Evolutionary conservation across 2,329 filamentous ascomycete genomes (phyloP).

Genomic region (Diaporthe helianthi): DNA sequence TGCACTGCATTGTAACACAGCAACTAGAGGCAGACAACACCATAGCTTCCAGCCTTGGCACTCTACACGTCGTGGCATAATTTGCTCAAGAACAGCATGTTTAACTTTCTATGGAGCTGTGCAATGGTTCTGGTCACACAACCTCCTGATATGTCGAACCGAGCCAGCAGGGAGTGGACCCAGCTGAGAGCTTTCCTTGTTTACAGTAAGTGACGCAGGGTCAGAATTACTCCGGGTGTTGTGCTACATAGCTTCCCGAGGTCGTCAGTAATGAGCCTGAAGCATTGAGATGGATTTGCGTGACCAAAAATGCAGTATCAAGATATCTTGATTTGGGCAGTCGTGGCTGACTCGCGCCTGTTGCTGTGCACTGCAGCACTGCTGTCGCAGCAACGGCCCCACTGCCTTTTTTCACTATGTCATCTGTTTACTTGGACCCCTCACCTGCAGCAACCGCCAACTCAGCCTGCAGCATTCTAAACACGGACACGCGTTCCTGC

Average conservation of each 20-base stretch:
- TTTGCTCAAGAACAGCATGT: too few relatives aligned
- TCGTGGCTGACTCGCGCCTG: slow-evolving; percentile 5
- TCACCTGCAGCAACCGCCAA: slow-evolving; percentile 25
- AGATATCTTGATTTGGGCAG: not conserved
- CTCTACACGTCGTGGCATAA: not conserved
- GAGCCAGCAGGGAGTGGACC: not conserved
- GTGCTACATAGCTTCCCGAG: too few relatives aligned
- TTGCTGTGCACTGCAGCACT: not conserved
- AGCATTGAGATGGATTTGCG: not conserved
- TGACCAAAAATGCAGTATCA: not conserved
- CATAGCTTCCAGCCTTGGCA: not conserved
- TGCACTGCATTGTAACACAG: not conserved
- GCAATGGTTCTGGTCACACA: too few relatives aligned
- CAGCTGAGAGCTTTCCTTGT: too few relatives aligned
- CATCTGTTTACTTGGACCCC: slow-evolving; percentile 31
- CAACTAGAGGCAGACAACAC: not conserved
- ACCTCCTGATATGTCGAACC: not conserved
- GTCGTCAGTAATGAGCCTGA: too few relatives aligned
- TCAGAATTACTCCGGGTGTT: too few relatives aligned
- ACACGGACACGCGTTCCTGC: slow-evolving; percentile 23
- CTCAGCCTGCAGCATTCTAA: slow-evolving; percentile 27
- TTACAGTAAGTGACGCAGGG: not conserved
- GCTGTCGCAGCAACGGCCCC: slow-evolving; percentile 22
- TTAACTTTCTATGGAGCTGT: not conserved
- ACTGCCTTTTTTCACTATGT: slow-evolving; percentile 23